A percentile compares a stretch with the other conserved stretches of the same genome.
These are phyloP conservation scores for Cicer chorassanicum DNA, from an alignment of 306 rosid species.

Conservation along the genomic window DNA sequence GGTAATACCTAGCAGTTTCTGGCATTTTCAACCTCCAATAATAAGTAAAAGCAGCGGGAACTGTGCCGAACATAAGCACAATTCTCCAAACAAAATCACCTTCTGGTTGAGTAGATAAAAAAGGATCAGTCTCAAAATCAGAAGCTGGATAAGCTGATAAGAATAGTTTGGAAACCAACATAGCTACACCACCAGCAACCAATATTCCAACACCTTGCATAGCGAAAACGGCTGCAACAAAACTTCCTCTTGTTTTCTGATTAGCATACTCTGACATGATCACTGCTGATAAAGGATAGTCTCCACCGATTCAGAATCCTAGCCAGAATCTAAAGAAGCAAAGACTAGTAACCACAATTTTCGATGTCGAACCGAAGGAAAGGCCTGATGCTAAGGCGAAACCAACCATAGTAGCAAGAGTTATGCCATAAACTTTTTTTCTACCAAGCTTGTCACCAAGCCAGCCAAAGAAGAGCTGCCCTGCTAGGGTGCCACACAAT, in stretches of 20 bases:
- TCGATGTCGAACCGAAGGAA: no score
- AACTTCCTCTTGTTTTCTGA: slow-evolving; percentile 60
- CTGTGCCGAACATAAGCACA: slow-evolving; percentile 69
- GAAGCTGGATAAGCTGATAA: slow-evolving; percentile 39
- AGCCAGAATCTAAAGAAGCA: no score
- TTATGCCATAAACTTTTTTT: slow-evolving; percentile 64
- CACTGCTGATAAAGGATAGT: no score
- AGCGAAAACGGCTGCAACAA: slow-evolving; percentile 72
- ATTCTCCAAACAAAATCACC: slow-evolving; percentile 74
- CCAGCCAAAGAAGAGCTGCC: slow-evolving; percentile 78
- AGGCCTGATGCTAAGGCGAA: slow-evolving; percentile 64
- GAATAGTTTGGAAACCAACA: slow-evolving; percentile 53
- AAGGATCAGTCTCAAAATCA: slow-evolving; percentile 32
- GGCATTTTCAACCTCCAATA: slow-evolving; percentile 70
- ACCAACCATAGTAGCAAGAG: slow-evolving; percentile 62
- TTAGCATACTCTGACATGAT: no score
- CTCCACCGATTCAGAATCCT: no score
- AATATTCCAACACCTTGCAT: slow-evolving; percentile 83
- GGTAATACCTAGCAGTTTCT: slow-evolving; percentile 61
- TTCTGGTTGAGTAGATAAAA: slow-evolving; percentile 50
- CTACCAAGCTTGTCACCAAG: slow-evolving; percentile 67
- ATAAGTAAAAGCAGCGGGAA: slow-evolving; percentile 62
- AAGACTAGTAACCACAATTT: no score
- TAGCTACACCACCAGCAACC: slow-evolving; percentile 61
- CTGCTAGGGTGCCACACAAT: slow-evolving; percentile 57